These are phyloP conservation scores for Pseudozyma sp. DNA, from an alignment of 1,284 basidiomycete genomes.

Conservation along the genomic window DNA sequence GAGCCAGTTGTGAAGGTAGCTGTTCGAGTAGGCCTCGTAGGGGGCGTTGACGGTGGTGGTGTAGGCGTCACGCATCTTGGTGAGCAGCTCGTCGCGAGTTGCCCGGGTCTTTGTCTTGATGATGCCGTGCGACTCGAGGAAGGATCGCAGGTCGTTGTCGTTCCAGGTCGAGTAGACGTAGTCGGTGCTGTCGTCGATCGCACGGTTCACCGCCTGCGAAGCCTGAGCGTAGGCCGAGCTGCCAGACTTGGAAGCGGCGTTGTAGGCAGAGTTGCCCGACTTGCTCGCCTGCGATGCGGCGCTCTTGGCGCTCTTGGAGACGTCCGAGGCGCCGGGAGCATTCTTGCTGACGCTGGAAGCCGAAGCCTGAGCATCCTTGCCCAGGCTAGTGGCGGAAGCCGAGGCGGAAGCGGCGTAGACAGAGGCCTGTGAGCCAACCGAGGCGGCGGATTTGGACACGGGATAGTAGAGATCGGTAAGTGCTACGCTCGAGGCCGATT, in stretches of 20 bases:
- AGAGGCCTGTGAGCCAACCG: conserved; percentile 53
- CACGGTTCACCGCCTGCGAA: conserved; percentile 28
- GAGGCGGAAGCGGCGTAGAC: conserved; percentile 32
- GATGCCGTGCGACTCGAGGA: conserved; percentile 56
- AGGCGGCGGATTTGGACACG: conserved; percentile 48
- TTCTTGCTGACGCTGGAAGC: conserved; percentile 36
- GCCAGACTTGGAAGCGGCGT: conserved; percentile 52
- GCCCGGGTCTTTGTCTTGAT: conserved; percentile 60
- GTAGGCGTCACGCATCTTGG: conserved; percentile 56
- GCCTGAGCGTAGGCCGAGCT: conserved; percentile 54
- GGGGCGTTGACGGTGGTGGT: conserved; percentile 57
- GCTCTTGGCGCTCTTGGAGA: conserved; percentile 43
- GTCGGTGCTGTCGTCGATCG: conserved; percentile 62
- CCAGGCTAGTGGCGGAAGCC: conserved; percentile 23
- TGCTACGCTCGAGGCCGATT: conserved; percentile 43
- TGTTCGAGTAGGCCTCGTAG: conserved; percentile 63
- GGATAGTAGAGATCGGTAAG: conserved; percentile 59
- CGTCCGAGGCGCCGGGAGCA: conserved; percentile 33
- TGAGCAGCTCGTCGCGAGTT: conserved; percentile 59
- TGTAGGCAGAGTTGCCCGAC: conserved; percentile 37
- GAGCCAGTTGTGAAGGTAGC: conserved; percentile 67
- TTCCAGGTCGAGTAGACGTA: conserved; percentile 66
- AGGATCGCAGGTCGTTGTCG: conserved; percentile 58
- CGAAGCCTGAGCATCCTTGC: conserved; percentile 27
- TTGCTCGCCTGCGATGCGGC: conserved; percentile 50